phyloP scores from a whole-genome alignment of 1,139 yeast species.

The Lodderomyces orthopsilosis region DNA sequence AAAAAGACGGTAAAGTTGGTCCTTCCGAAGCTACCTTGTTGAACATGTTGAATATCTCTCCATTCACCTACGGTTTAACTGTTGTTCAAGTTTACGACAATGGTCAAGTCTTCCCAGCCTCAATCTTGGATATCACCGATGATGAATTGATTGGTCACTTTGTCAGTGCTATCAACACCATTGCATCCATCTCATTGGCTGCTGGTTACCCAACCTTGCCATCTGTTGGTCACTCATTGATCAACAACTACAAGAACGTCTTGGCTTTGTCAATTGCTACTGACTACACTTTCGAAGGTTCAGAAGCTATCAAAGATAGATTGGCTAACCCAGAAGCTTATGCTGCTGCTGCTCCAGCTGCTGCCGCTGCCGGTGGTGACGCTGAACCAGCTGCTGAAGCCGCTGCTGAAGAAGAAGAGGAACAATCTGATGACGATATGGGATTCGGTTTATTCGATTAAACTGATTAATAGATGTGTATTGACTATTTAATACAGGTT shows the following conservation, averaged over 20 bases:
- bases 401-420: slow-evolving; percentile 71
- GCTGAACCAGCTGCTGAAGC: slow-evolving; percentile 60
- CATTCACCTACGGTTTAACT: slow-evolving; percentile 98
- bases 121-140: slow-evolving; percentile 97
- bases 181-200: slow-evolving; percentile 96
- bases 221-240: slow-evolving; percentile 97
- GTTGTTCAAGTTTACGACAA: slow-evolving; percentile 97
- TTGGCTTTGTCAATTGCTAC: slow-evolving; percentile 98
- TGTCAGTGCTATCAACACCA: slow-evolving; percentile 86
- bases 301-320: slow-evolving; percentile 98
- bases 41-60: slow-evolving; percentile 99
- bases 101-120: slow-evolving; percentile 96
- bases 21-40: slow-evolving; percentile 98
- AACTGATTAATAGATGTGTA: slow-evolving; percentile 22
- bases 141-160: slow-evolving; percentile 93
- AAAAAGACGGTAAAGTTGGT: slow-evolving; percentile 86
- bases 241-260: slow-evolving; percentile 99
- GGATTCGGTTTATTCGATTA: slow-evolving; percentile 99
- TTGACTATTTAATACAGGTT: neutral
- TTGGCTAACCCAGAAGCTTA: slow-evolving; percentile 78
- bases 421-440: slow-evolving; percentile 80
- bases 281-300: slow-evolving; percentile 98
- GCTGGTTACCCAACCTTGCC: slow-evolving; percentile 99
- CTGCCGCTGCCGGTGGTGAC: slow-evolving; percentile 85
- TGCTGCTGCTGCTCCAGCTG: slow-evolving; percentile 98